A percentile compares a stretch with the other conserved stretches of the same genome.
phyloP scores from a whole-genome alignment of 2,329 filamentous ascomycete species.

The Chrysoporthe cubensis region DNA sequence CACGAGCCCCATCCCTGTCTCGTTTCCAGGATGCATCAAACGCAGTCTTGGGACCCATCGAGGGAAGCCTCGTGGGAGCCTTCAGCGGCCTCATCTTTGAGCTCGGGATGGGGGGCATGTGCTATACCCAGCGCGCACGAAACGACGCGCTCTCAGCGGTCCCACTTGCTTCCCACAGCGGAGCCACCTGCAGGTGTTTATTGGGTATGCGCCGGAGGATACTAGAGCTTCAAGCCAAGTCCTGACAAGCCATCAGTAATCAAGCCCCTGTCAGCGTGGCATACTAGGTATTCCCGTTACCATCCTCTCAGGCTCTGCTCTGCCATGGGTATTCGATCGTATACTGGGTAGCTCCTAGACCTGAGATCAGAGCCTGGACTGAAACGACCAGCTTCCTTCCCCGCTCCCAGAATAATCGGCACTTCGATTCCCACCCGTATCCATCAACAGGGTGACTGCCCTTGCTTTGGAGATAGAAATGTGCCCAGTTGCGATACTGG shows the following conservation, averaged over 20 bases:
- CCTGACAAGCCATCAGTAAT: neutral
- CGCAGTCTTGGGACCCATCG: neutral
- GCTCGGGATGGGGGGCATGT: neutral
- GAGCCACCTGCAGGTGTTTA: neutral
- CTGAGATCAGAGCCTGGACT: constrained; percentile 4
- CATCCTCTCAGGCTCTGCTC: neutral
- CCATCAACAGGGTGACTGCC: neutral
- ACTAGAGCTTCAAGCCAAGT: neutral
- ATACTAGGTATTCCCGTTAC: neutral
- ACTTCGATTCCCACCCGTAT: neutral
- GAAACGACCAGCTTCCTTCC: neutral
- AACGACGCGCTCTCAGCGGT: neutral
- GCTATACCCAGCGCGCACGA: neutral
- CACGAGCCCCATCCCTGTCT: neutral
- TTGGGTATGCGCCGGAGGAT: too few species aligned
- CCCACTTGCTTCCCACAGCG: neutral
- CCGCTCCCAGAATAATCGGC: neutral
- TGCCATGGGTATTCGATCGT: neutral
- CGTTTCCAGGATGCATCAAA: neutral
- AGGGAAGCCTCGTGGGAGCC: neutral
- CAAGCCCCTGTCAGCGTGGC: neutral
- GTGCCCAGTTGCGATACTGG: neutral
- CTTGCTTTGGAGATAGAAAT: neutral
- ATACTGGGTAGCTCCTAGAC: neutral
- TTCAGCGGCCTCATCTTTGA: neutral